Base-by-base conservation (phyloP, 1,139 yeast genomes). In the Candida albicans region DNA sequence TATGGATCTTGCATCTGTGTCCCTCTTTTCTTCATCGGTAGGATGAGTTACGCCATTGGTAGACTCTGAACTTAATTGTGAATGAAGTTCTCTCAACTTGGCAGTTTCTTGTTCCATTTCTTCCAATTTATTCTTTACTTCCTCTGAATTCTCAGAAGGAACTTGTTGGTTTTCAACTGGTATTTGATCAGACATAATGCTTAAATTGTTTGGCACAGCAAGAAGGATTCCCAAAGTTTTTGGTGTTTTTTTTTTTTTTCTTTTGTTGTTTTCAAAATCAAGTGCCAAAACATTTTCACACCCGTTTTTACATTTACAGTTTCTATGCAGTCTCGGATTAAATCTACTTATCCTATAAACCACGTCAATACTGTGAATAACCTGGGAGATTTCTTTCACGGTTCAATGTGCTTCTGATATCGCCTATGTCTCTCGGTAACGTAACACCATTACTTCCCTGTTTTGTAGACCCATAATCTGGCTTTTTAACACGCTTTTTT, bases 1-100 rank as follows among this genome's bases (percentile, higher is more conserved):
- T 24, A 91, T 76, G 1, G 96, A 86, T 47, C 95, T 77, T 2
- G 88, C 76, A 61, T 91, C 98, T 24, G 68, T 59, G 41, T 74
- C 80, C 45, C 67, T 57, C 50, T 67, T 75, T 37, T 64, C 70
- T 36, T 62, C 67, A 37, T 65, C 70, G 10, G 55, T 49, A 26
- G 44, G 52, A n/a, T 48, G 50, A 8, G 39, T 35, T 13, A 41
- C 33, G 15, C 43, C 51, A 27, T 33, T 34, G 4, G 39, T 35
- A 4, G 47, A 43, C 26, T 48, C 55, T 5, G 43, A 41, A 33
- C 47, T 49, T 40, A 60, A 48, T 45, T 62, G 56, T 4, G 64
- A 52, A 42, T 63, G 59, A 35, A 62, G 55, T 32, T 62, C 67
- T 41, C 62, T 49, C 37, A 64, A 52, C 41, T 53, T 58, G 3